A percentile compares a stretch with the other conserved stretches of the same genome.
These are phyloP conservation scores for Prosopis cineraria DNA, from an alignment of 306 rosid species.

Conservation along the genomic window DNA sequence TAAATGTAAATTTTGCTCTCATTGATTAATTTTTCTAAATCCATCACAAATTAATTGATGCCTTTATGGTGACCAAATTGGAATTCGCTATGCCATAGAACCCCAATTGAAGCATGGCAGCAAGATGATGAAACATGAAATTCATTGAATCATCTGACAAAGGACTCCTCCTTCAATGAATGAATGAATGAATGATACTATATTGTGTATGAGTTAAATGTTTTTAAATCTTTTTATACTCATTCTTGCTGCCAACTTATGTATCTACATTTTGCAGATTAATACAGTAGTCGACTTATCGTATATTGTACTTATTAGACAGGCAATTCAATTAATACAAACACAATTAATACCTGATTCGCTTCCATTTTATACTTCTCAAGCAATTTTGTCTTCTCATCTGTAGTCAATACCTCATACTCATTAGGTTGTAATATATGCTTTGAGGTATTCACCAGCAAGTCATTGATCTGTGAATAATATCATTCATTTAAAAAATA, in stretches of 20 bases:
- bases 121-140: too few species aligned
- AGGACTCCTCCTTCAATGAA: neutral
- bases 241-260: neutral
- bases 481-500: neutral
- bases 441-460: constrained; percentile 52
- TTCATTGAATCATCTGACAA: too few species aligned
- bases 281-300: neutral
- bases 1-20: too few species aligned
- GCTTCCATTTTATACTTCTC: constrained; percentile 41
- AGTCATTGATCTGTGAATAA: constrained; percentile 49
- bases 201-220: neutral
- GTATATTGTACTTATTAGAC: too few species aligned
- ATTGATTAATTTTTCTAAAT: too few species aligned
- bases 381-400: constrained; percentile 45
- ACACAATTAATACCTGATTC: constrained; percentile 54
- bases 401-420: constrained; percentile 43
- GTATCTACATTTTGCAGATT: neutral
- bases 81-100: too few species aligned
- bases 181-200: too few species aligned
- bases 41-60: too few species aligned
- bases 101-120: too few species aligned
- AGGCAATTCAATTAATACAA: too few species aligned
- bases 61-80: too few species aligned
- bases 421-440: constrained; percentile 52
- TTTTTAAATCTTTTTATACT: too few species aligned